Base-by-base conservation (phyloP, 495 filamentous ascomycete species). In the Melanomma pulvis-pyrius region DNA sequence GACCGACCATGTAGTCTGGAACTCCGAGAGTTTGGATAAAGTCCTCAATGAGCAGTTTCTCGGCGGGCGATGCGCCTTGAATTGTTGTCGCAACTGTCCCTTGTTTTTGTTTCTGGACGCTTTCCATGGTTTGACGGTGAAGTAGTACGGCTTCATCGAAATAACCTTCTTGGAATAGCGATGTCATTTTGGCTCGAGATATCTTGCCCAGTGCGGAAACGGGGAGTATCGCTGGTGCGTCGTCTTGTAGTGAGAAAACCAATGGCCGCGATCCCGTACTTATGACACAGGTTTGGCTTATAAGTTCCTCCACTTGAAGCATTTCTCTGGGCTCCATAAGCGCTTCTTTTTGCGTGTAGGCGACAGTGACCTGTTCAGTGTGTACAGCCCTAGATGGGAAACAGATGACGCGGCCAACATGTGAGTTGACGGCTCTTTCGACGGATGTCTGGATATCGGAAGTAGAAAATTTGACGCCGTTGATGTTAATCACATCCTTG, bases 201-300 rank as follows among this genome's bases (percentile, higher is more conserved):
- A 85, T 46, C 69, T 85, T 85, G 7, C 82, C 83, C 15, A 84
- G 73, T 0, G 81, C 68, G 3, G 80, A 73, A 63, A 76, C 82
- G 48, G 70, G 76, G 32, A 79, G 59, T 24, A 64, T 55, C n/a
- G n/a, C n/a, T n/a, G n/a, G n/a, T 7, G 22, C 26, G 56, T 22
- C 55, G 25, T 51, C 28, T 12, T 9, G 6, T 12, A 54, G 28
- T 12, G 51, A 11, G 51, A 26, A 39, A 5, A 34, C 53, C 8
- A 17, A 21, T 5, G 28, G 53, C 2, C 28, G 8, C 2, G 53
- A 3, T 3, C 26, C 25, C 7, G 28, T 21, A 30, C 25, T 39
- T 11, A 11, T 3, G 26, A 56, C 12, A n/a, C 53, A 34, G 2
- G 53, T 36, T 26, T 39, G 25, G 17, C 2, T 9, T 3, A 19